Base-by-base conservation (phyloP, 352 stramenopile species). In the Phytophthora chlamydospora region DNA sequence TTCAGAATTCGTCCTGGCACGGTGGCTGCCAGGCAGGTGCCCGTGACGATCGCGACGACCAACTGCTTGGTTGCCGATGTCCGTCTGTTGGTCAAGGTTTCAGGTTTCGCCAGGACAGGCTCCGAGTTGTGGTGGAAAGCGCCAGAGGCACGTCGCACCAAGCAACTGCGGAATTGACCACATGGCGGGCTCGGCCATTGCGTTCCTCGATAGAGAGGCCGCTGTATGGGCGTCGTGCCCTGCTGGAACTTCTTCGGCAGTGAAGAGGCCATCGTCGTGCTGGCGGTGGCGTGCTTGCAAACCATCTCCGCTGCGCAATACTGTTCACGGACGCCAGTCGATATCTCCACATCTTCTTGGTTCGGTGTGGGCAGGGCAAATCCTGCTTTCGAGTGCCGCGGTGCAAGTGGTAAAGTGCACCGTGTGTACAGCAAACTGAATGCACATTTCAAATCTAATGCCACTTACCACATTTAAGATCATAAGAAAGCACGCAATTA, bases 151-250 rank as follows among this genome's bases (percentile, higher is more conserved):
- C 58, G 40, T 60, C 40, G 24, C 41, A 54, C 35, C 21, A 49
- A 55, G 58, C 58, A 67, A 67, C 51, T 67, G 50, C 58, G 34
- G 41, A 2, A 12, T 51, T 24, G 43, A 56, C 58, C 58, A 43
- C 51, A 62, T 67, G 58, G 58, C 58, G 24, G 39, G 12, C 12
- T 34, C 34, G 61, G 33, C 31, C 44, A 64, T 55, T 49, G 46
- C 17, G 38, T 48, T 54, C 35, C 47, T 17, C n/a, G n/a, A 24
- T 43, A 43, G 38, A 43, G 38, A 43, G 24, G 14, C 38, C 6
- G 13, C 16, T 24, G 21, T 3, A 24, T 24, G 21, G 21, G 21
- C 21, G 21, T 24, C 21, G 21, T 3, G 21, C 21, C 21, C 21
- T 24, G 21, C 21, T 3, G 21, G 21, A 24, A 24, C 21, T 24